Evolutionary conservation across 2,329 filamentous ascomycete species (phyloP).

Genomic region (Ceratocystis albifundus): DNA sequence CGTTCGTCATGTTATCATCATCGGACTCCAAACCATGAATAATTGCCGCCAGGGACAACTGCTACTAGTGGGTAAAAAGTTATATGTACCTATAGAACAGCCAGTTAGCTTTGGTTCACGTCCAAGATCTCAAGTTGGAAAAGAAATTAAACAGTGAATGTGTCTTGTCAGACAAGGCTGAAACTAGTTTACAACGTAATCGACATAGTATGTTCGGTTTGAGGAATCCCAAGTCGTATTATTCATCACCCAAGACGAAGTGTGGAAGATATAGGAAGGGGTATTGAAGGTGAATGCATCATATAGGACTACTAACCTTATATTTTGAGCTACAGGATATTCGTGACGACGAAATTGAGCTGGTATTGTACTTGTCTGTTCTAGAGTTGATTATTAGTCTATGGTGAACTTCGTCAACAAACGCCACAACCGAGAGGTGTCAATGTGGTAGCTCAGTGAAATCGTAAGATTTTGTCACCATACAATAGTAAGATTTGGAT

Average conservation of each 20-base stretch:
- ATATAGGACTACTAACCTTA: constrained; percentile 37
- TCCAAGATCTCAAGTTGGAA: constrained; percentile 32
- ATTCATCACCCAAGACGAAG: constrained; percentile 43
- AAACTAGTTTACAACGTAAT: constrained; percentile 49
- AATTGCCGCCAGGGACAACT: background rate
- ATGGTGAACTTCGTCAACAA: background rate
- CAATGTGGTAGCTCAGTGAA: constrained; percentile 41
- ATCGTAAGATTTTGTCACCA: constrained; percentile 44
- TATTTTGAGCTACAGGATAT: constrained; percentile 24
- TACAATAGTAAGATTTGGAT: constrained; percentile 51
- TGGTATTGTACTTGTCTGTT: background rate
- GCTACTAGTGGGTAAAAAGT: background rate
- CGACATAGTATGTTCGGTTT: constrained; percentile 55
- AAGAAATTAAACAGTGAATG: constrained; percentile 23
- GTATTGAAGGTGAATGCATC: constrained; percentile 8
- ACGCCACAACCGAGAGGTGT: background rate
- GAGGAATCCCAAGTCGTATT: constrained; percentile 56
- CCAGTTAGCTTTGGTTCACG: constrained; percentile 24
- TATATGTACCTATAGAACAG: constrained; percentile 22
- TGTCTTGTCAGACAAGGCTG: constrained; percentile 55
- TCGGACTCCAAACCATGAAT: constrained; percentile 28
- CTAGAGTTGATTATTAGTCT: background rate
- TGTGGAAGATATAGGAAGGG: constrained; percentile 26
- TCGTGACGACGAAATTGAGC: background rate
- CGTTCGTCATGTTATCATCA: constrained; percentile 59